Base-by-base conservation (phyloP, 2,329 filamentous ascomycete species). In the Amesomyces nigricolor region DNA sequence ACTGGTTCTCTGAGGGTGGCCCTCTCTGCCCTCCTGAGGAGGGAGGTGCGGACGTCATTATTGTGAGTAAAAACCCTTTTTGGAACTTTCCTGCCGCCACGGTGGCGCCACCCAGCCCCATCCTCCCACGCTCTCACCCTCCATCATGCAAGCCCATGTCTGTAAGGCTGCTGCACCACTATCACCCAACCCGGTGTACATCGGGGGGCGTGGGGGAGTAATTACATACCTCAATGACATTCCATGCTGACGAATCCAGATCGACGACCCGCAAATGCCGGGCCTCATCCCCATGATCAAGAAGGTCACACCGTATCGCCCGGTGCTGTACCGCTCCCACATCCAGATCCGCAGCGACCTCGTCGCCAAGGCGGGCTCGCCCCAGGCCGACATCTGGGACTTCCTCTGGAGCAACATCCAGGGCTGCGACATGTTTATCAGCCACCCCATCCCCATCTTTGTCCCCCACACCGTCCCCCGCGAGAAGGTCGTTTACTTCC, bases 201-300 rank as follows among this genome's bases (percentile, higher is more conserved):
- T 22, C 38, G 45, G n/a, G 26, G 5, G 13, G 43, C 50, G 52
- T 50, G 52, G 54, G 59, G 59, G 54, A 44, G 37, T 16, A 22
- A 43, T 38, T 32, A 11, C 16, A 30, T 11, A 14, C 10, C 13
- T 29, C 38, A 11, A 56, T 56, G 52, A 51, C 48, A 52, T 37
- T 39, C 10, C 26, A 53, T 58, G 53, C 60, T 63, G 51, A 63
- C 58, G 17, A 47, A 14, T 40, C 1, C 56, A 80, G 78, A 82
- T 92, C 51, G 89, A 94, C 63, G 89, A 94, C 62, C 88, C 88
- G 1, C 89, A 94, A 70, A 92, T 92, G 88, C 88, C 88, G 3
- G 82, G 81, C 5, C 75, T 94, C 38, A 89, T 92, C 52, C 83
- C 85, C 4, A 73, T 92, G 35, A 86, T 89, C 65, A 92, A 91